Conservation (phyloP, 1,284 basidiomycete species). For the Ganoderma sp. region DNA sequence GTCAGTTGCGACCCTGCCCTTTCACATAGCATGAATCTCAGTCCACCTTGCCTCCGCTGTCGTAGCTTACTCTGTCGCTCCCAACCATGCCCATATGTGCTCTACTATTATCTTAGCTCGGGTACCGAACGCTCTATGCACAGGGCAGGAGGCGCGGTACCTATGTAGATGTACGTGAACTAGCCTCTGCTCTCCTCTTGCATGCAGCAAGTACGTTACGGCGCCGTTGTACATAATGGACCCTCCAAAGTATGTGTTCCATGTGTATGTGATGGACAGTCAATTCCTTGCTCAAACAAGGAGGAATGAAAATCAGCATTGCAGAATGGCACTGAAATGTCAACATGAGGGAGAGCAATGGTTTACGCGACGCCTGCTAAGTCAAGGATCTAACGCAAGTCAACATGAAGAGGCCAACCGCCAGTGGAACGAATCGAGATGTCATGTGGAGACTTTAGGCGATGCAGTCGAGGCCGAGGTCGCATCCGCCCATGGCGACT, state of each 20-base stretch:
- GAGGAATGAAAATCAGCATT: slow-evolving; percentile 13
- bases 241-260: slow-evolving; percentile 19
- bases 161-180: slow-evolving; percentile 16
- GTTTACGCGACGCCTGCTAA: neutral
- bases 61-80: slow-evolving; percentile 10
- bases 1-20: slow-evolving; percentile 13
- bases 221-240: slow-evolving; percentile 33
- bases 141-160: neutral
- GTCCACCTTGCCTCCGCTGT: slow-evolving; percentile 16
- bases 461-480: slow-evolving; percentile 23
- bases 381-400: neutral
- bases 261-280: slow-evolving; percentile 18
- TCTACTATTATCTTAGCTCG: slow-evolving; percentile 1
- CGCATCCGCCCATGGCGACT: slow-evolving; percentile 42
- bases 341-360: slow-evolving; percentile 9
- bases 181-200: slow-evolving; percentile 15
- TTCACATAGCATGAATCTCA: slow-evolving; percentile 6
- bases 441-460: slow-evolving; percentile 13
- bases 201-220: slow-evolving; percentile 32
- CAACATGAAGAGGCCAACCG: neutral
- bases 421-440: neutral
- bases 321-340: slow-evolving; percentile 3
- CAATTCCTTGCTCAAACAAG: neutral
- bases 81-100: slow-evolving; percentile 2
- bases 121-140: slow-evolving; percentile 1